Percentiles rank a stretch among this genome's conserved stretches.
Conservation (phyloP, 2,329 filamentous ascomycete genomes). For the Aschersonia sp. region DNA sequence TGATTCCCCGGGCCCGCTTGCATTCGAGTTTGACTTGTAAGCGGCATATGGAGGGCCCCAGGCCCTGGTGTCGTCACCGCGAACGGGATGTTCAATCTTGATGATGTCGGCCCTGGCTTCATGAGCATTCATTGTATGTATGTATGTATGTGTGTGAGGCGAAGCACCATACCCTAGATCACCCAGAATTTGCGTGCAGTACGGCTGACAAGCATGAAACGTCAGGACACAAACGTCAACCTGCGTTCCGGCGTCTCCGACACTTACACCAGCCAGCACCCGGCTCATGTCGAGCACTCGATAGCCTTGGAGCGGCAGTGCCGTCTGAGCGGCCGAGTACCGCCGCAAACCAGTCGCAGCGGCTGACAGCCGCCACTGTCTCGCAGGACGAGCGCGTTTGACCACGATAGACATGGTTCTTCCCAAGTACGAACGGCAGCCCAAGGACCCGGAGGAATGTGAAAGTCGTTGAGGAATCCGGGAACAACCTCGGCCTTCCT, state of each 20-base stretch:
- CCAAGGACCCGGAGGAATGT: too few species aligned
- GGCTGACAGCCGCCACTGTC: too few species aligned
- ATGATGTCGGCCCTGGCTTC: conserved; percentile 72
- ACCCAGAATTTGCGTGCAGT: conserved; percentile 92
- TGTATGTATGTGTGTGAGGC: too few species aligned
- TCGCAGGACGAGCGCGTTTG: too few species aligned
- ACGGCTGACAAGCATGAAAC: conserved; percentile 49
- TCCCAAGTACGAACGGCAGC: too few species aligned
- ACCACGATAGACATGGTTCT: too few species aligned
- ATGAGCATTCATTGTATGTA: not conserved
- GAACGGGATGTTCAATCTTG: conserved; percentile 86
- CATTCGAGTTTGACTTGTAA: conserved; percentile 46
- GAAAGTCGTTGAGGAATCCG: too few species aligned
- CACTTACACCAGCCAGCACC: conserved; percentile 78
- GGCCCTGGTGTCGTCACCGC: conserved; percentile 85
- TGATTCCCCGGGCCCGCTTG: conserved; percentile 69
- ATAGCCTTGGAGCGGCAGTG: conserved; percentile 65
- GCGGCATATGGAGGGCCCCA: conserved; percentile 93
- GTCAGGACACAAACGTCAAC: not conserved
- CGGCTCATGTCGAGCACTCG: conserved; percentile 93
- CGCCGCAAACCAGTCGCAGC: conserved; percentile 8
- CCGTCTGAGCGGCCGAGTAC: conserved; percentile 11
- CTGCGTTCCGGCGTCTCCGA: conserved; percentile 3
- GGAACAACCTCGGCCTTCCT: too few species aligned
- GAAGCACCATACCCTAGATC: conserved; percentile 65